A percentile compares a stretch with the other conserved stretches of the same genome.
Evolutionary conservation across 768 basidiomycete genomes (phyloP).

Genomic region (Tricholoma sp.): DNA sequence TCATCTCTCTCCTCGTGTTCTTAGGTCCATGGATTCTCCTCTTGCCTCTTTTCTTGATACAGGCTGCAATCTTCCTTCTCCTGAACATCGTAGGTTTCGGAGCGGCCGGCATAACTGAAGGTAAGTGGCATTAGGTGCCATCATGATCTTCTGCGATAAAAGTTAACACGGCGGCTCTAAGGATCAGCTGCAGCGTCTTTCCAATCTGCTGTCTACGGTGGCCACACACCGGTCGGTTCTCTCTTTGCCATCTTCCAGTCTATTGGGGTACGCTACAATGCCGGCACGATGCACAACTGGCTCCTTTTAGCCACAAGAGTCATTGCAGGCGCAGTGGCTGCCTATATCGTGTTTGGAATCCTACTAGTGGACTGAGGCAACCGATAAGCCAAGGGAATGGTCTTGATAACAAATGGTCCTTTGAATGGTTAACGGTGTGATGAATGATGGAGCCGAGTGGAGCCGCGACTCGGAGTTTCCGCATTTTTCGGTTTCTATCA

Average conservation of each 20-base stretch:
- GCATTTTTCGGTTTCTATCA: too few species aligned
- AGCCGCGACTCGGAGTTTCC: too few species aligned
- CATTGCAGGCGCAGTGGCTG: slow-evolving; percentile 12
- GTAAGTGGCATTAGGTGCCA: slow-evolving; percentile 7
- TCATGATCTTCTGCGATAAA: not conserved
- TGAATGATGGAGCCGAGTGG: too few species aligned
- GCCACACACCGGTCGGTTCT: slow-evolving; percentile 18
- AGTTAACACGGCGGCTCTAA: not conserved
- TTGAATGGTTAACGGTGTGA: too few species aligned
- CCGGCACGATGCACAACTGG: slow-evolving; percentile 57
- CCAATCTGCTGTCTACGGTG: slow-evolving; percentile 20
- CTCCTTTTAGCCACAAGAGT: slow-evolving; percentile 46
- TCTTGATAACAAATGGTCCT: too few species aligned
- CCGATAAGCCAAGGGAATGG: too few species aligned
- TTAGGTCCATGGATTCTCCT: slow-evolving; percentile 21
- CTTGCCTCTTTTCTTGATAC: slow-evolving; percentile 17
- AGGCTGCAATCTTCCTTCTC: slow-evolving; percentile 11
- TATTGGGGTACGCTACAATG: slow-evolving; percentile 18
- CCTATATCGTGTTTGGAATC: slow-evolving; percentile 15
- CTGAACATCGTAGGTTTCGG: slow-evolving; percentile 15
- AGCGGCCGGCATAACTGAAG: slow-evolving; percentile 15
- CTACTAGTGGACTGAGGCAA: not conserved
- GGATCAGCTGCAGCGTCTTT: slow-evolving; percentile 22
- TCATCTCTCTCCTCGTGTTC: slow-evolving; percentile 13
- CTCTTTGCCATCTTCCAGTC: slow-evolving; percentile 21